Base-by-base conservation (phyloP, 2,329 filamentous ascomycete genomes). In the Colletotrichum orbiculare region DNA sequence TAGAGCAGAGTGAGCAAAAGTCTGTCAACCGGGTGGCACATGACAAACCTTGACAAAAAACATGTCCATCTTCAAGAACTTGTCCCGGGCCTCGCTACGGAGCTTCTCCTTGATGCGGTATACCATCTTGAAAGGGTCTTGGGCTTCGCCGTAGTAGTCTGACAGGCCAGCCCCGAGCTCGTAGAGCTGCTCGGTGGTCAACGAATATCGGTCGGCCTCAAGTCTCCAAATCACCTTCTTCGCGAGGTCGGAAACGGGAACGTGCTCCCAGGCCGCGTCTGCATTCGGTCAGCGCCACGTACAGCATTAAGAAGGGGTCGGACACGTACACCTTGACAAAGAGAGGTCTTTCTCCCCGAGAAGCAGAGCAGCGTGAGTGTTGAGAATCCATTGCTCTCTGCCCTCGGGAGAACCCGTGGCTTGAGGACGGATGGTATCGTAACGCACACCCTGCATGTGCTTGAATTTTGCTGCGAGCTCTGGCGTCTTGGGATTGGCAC, bases 361-460 rank as follows among this genome's bases (percentile, higher is more conserved):
- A 8, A 91, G 81, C 12, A 90, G 76, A 8, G 88, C 88, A 54
- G 85, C 87, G 61, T 90, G 85, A 3, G 85, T 87, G 70, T 90
- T 91, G 54, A 90, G 81, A 60, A 90, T 75, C 88, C 88, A 91
- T 69, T 88, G 87, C 69, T 90, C 88, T 54, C 87, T 82, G n/a
- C 87, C 87, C 50, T 83, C 83, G 2, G 81, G 69, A 10, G 83
- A 85, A 8, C 83, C 83, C 6, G 83, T 85, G 12, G 82, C 78
- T 37, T 81, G 80, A 4, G 82, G 81, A 12, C 81, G 81, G 61
- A 90, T 88, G 4, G 87, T 89, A 73, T 90, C 88, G 71, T 87
- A 89, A 25, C 88, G 85, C 52, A 88, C 85, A 13, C 88, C 88
- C 69, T 86, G 82, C 67, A 89, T 84, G 50, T 76, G 79, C 67